Evolutionary conservation across 768 basidiomycete genomes (phyloP), one percentile per base, ranked within the genome.

Genomic region (Termitomyces eurrhizus): DNA sequence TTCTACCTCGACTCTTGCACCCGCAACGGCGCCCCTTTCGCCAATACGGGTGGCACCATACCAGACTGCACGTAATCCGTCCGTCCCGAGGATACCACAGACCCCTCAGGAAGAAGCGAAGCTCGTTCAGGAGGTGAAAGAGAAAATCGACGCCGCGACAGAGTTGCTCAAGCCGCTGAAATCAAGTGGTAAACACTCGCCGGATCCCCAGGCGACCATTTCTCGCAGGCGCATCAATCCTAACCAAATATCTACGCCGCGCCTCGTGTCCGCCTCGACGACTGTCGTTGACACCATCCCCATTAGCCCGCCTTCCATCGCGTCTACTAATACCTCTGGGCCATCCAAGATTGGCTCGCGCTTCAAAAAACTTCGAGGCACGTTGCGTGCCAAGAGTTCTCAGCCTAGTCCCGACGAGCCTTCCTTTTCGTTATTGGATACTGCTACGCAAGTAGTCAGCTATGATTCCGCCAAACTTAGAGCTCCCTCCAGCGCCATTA

Each of bases 321-420:
- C 80, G 33, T 81, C 80, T 57, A 69, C 80, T 41, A 77, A 74
- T 66, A 65, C 74, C 67, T 63, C 79, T 66, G 70, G 79, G 44
- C 66, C 80, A 58, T 83, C 83, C 0, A 89, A 84, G 69, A 80
- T 93, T 60, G 86, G 88, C 49, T 83, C 85, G 44, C 84, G 90
- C 26, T 85, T 93, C 77, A 88, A 84, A 72, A 86, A 82, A 67
- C 73, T 93, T 52, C 80, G 87, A 56, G 83, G 89, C 54, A 88
- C 88, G 0, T 75, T 93, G 59, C 81, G 88, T 46, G 76, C 83
- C 33, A 81, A 80, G 59, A 69, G 75, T 42, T 65, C 75, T n/a
- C 65, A 73, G 18, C 67, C 76, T 13, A 77, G 74, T 32, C 75
- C 72, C 24, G 83, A 83, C 24, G 88, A 90, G 60, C 75, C 78